Percentiles rank a stretch among this genome's conserved stretches.
Evolutionary conservation across 2,329 filamentous ascomycete genomes (phyloP).

Genomic region (Ustilaginoidea virens): DNA sequence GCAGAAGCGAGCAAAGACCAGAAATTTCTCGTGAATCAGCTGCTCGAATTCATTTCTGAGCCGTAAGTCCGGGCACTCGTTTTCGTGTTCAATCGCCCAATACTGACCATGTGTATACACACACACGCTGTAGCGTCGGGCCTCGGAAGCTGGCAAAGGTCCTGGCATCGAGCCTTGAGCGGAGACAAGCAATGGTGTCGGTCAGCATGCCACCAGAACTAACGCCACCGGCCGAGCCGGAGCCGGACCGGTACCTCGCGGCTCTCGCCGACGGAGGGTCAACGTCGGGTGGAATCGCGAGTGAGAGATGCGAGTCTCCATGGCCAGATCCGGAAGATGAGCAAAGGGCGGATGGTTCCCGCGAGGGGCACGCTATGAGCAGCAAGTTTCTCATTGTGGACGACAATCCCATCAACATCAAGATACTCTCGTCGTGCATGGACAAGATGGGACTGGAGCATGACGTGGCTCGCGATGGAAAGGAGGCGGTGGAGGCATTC

Average conservation of each 20-base stretch:
- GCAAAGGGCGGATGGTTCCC: not conserved
- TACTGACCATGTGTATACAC: too few species aligned
- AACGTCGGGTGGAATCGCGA: too few species aligned
- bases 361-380: too few species aligned
- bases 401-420: conserved; percentile 21
- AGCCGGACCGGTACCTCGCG: too few species aligned
- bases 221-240: not conserved
- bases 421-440: conserved; percentile 14
- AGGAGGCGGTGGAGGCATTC: conserved; percentile 14
- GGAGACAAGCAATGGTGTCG: not conserved
- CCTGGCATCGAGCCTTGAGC: conserved; percentile 1
- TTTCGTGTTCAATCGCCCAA: not conserved
- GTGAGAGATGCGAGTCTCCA: too few species aligned
- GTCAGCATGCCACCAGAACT: not conserved
- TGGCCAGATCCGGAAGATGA: too few species aligned
- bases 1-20: conserved; percentile 4
- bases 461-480: conserved; percentile 12
- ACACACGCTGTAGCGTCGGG: conserved; percentile 13
- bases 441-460: conserved; percentile 11
- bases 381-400: conserved; percentile 15
- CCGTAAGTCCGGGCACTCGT: too few species aligned
- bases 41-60: conserved; percentile 20
- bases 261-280: too few species aligned
- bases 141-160: conserved; percentile 17
- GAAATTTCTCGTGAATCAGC: conserved; percentile 8